Conservation (phyloP, 1,284 basidiomycete species). For the Pseudozyma sp. region DNA sequence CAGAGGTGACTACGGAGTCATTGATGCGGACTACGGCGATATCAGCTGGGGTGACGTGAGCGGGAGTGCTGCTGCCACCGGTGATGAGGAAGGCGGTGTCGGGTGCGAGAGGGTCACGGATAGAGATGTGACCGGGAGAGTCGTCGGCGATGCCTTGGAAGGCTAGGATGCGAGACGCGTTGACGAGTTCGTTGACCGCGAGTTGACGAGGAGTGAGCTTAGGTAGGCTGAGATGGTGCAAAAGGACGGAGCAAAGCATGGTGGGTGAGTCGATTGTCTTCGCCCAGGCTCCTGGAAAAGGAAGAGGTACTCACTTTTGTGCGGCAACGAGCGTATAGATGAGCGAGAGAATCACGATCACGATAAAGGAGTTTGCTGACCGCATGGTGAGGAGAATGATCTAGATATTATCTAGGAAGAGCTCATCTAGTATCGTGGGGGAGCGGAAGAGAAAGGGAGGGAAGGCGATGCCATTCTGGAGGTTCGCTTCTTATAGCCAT, state of each 20-base stretch:
- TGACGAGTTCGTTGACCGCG: conserved; percentile 47
- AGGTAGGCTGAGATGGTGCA: conserved; percentile 11
- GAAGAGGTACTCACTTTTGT: neutral
- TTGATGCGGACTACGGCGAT: conserved; percentile 45
- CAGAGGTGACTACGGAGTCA: conserved; percentile 33
- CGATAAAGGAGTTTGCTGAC: neutral
- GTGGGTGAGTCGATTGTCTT: neutral
- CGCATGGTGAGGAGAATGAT: conserved; percentile 1
- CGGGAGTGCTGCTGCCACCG: conserved; percentile 15
- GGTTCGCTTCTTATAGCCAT: too few relatives aligned
- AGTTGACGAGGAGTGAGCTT: conserved; percentile 41
- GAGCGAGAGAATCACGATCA: neutral
- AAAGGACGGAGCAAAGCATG: neutral
- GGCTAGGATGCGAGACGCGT: conserved; percentile 49
- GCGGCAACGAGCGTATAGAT: neutral
- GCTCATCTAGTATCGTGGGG: too few relatives aligned
- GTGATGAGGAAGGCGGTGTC: conserved; percentile 36
- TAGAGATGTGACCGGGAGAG: conserved; percentile 34
- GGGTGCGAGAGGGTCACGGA: conserved; percentile 42
- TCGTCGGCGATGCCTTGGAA: conserved; percentile 42
- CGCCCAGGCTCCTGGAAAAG: neutral
- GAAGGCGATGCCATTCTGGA: too few relatives aligned
- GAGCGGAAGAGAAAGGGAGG: too few relatives aligned
- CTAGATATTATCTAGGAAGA: neutral
- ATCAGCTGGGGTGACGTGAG: conserved; percentile 41